Base-by-base conservation (phyloP, 2,329 filamentous ascomycete species). In the Emydomyces testavorans region DNA sequence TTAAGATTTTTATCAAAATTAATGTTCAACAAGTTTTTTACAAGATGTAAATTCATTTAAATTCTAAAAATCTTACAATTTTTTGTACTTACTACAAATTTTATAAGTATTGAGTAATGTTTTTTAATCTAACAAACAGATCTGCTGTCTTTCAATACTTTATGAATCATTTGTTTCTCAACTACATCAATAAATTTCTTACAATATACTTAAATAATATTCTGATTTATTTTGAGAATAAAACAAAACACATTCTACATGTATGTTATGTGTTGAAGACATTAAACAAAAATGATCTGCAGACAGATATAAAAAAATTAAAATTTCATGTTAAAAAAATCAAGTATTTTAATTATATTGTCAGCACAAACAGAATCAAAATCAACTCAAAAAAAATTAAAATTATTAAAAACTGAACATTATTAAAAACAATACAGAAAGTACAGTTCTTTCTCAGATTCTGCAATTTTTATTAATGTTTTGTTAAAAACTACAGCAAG, bases 381-480 rank as follows among this genome's bases (percentile, higher is more conserved):
- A 18, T 48, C 13, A 20, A 48, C 15, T 29, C 16, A 10, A 18
- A 48, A n/a, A 48, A 48, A 29, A 31, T 34, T 18, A 13, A 7
- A 13, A n/a, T 37, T 5, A 40, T 48, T 5, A 23, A 18, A 29
- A 40, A 37, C 18, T 48, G 20, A 37, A 31, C 16, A 8, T n/a
- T 29, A 18, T 16, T 29, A 3, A 40, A 11, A 4, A 39, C 5
- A 40, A 4, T 39, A 18, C 15, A 29, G 16, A 26, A 40, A 21
- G 7, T 48, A 8, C 20, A 24, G 8, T 39, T 15, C n/a, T 3
- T 39, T 48, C 21, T 21, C 40, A 31, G 26, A 11, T 40, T 48
- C 16, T 39, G 20, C 26, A 48, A 48, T 32, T 48, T 48, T 13
- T 40, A 43, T 21, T 8, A 23, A 8, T 8, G 26, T n/a, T 43